Percentiles rank a stretch among this genome's conserved stretches.
Evolutionary conservation across 371 early-diverging fungal species (phyloP).

Genomic region (Nematocida homosporus): DNA sequence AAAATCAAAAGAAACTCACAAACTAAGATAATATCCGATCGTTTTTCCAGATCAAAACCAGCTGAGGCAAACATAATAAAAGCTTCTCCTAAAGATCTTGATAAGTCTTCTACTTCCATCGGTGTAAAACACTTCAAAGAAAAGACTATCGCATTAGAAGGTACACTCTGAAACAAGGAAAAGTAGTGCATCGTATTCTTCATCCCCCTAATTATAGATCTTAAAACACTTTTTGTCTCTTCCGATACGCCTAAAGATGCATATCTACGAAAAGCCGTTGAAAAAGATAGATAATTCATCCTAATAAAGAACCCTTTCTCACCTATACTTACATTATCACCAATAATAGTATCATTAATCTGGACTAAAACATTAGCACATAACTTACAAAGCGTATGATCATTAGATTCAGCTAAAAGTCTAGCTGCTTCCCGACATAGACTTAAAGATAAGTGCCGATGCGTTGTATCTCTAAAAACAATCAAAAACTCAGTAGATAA

Average conservation of each 20-base stretch:
- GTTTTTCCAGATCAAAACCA: slow-evolving; percentile 40
- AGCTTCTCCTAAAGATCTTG: slow-evolving; percentile 23
- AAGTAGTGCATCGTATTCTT: slow-evolving; percentile 59
- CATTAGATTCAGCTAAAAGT: slow-evolving; percentile 31
- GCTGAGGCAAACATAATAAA: slow-evolving; percentile 16
- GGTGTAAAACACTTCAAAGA: slow-evolving; percentile 53
- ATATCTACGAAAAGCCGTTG: slow-evolving; percentile 37
- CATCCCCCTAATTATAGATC: slow-evolving; percentile 53
- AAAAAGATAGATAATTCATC: slow-evolving; percentile 44
- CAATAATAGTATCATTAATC: slow-evolving; percentile 54
- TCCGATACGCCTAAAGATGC: slow-evolving; percentile 23
- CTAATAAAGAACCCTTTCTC: slow-evolving; percentile 54
- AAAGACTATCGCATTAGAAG: slow-evolving; percentile 54
- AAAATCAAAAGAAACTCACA: slow-evolving; percentile 56
- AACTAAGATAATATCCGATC: slow-evolving; percentile 45
- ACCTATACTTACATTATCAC: slow-evolving; percentile 49
- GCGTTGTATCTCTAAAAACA: slow-evolving; percentile 51
- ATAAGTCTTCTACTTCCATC: slow-evolving; percentile 26
- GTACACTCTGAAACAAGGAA: slow-evolving; percentile 51
- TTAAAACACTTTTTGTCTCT: slow-evolving; percentile 52
- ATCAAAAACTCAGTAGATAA: slow-evolving; percentile 54
- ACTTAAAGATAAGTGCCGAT: slow-evolving; percentile 48
- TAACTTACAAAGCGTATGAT: slow-evolving; percentile 53
- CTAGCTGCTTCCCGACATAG: slow-evolving; percentile 49
- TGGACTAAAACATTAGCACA: slow-evolving; percentile 56